A percentile compares a stretch with the other conserved stretches of the same genome.
These are phyloP conservation scores for Monilinia vaccinii-corymbosi DNA, from an alignment of 2,329 filamentous ascomycete species.

Conservation along the genomic window DNA sequence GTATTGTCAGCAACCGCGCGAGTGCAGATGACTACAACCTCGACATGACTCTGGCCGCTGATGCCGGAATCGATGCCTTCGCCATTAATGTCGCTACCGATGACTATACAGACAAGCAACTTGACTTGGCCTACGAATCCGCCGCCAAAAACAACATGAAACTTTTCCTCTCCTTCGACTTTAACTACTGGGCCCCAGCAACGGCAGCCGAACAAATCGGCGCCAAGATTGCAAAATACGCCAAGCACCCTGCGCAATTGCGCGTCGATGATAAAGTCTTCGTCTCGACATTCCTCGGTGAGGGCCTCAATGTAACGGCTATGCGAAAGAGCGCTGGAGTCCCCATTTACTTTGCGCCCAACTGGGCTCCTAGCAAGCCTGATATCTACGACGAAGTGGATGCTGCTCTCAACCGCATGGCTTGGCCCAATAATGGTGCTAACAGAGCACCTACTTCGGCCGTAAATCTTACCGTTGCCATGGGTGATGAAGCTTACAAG, in stretches of 20 bases:
- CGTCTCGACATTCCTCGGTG: conserved; percentile 43
- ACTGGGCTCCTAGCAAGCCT: not conserved
- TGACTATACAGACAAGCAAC: conserved; percentile 25
- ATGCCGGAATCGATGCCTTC: conserved; percentile 30
- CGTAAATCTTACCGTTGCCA: not conserved
- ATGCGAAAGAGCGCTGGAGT: conserved; percentile 30
- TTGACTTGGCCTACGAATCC: conserved; percentile 25
- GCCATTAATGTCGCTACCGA: conserved; percentile 29
- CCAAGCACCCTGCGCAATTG: conserved; percentile 29
- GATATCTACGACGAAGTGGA: not conserved
- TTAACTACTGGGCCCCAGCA: conserved; percentile 13
- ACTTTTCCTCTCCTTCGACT: conserved; percentile 31
- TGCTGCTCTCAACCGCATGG: conserved; percentile 9
- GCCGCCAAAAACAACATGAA: conserved; percentile 24
- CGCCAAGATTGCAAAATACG: conserved; percentile 24
- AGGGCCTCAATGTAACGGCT: conserved; percentile 32
- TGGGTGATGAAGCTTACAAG: not conserved
- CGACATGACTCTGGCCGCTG: conserved; percentile 19
- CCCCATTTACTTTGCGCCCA: conserved; percentile 13
- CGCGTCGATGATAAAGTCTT: conserved; percentile 28
- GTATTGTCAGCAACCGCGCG: conserved; percentile 15
- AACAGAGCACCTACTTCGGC: not conserved
- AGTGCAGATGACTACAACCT: conserved; percentile 13
- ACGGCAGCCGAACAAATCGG: conserved; percentile 19
- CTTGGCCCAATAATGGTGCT: conserved; percentile 6